Evolutionary conservation across 768 basidiomycete genomes (phyloP), one percentile per base, ranked within the genome.

Genomic region (Panellus pusillus): DNA sequence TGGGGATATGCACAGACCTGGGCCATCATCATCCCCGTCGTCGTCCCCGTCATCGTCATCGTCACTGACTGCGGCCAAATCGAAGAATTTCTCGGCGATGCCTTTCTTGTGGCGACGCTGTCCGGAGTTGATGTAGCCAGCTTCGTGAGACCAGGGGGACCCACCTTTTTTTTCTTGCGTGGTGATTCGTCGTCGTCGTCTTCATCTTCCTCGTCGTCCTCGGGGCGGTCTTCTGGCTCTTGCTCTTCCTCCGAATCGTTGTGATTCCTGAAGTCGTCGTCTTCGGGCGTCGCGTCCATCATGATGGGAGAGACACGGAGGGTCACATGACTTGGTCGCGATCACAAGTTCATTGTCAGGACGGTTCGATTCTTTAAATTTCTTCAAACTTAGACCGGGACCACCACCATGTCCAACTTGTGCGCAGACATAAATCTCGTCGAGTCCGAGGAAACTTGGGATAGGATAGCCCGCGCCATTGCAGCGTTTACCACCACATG

Each of bases 31-130:
- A 17, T 89, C 78, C 9, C 76, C 89, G 3, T 90, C 90, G 6
- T 87, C 92, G 17, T 96, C 93, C 3, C 89, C 89, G 20, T 98
- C 97, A 32, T 97, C 96, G 4, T 98, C 97, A 17, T 98, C 97
- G 28, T 97, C 94, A 61, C 93, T 93, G 17, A 96, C 95, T 67
- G 93, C 93, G 50, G 93, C 94, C 73, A 95, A 80, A 82, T 98
- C 97, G 61, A 98, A 77, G 86, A 94, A 99, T 60, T 87, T 86
- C 67, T 83, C 89, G 20, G 82, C 79, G 15, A 78, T 75, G 49
- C 73, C 72, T 45, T 82, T 81, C 70, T 81, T 87, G 68, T 88
- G 87, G 55, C 84, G 81, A 55, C 80, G 84, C 83, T 57, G 40
- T 86, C 55, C 14, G 32, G 51, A 36, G 57, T 56, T 15, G 51